Percentiles rank a stretch among this genome's conserved stretches.
Evolutionary conservation across 257 asterid species (phyloP).

Genomic region (Buddleja alternifolia): DNA sequence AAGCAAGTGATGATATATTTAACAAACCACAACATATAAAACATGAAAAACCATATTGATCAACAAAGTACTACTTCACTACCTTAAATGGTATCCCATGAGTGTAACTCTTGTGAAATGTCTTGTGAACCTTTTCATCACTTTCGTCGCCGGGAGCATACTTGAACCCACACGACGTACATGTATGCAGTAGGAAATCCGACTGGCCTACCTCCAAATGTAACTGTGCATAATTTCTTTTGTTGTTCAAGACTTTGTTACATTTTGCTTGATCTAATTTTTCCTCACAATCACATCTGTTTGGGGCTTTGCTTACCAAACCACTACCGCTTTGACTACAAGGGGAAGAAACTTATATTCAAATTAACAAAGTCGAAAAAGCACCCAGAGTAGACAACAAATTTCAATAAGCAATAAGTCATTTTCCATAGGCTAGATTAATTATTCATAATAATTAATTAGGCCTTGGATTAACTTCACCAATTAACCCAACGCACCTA

Average conservation of each 20-base stretch:
- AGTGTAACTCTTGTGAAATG: slow-evolving; percentile 78
- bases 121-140: slow-evolving; percentile 75
- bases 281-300: slow-evolving; percentile 29
- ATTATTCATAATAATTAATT: too few relatives aligned
- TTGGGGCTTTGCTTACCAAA: slow-evolving; percentile 30
- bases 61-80: neutral
- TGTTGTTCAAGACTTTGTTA: slow-evolving; percentile 58
- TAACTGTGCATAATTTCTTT: slow-evolving; percentile 71
- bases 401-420: neutral
- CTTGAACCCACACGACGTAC: slow-evolving; percentile 64
- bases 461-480: too few relatives aligned
- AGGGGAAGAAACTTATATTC: neutral
- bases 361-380: neutral
- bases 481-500: too few relatives aligned
- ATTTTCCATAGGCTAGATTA: too few relatives aligned
- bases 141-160: slow-evolving; percentile 68
- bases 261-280: slow-evolving; percentile 30
- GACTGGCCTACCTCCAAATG: slow-evolving; percentile 82
- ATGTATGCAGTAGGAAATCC: slow-evolving; percentile 63
- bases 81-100: slow-evolving; percentile 80
- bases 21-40: neutral
- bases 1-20: slow-evolving; percentile 9
- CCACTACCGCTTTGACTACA: slow-evolving; percentile 31
- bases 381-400: neutral
- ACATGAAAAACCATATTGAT: neutral